Base-by-base conservation (phyloP, 768 basidiomycete species). In the Mycena epipterygia region DNA sequence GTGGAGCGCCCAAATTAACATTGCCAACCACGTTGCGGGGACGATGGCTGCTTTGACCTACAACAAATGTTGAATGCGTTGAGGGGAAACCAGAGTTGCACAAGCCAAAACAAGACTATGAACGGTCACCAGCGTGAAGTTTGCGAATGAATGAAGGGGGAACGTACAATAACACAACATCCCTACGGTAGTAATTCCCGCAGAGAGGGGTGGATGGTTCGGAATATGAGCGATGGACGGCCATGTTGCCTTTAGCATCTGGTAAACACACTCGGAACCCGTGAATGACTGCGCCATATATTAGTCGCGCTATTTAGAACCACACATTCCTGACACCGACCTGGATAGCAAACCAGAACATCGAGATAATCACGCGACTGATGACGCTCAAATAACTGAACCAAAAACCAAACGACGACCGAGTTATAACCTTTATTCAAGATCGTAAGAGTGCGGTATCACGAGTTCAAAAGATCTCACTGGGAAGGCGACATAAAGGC, bases 361-460 rank as follows among this genome's bases (percentile, higher is more conserved):
- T 88, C 41, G 92, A 85, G 25, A 95, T 85, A 23, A 94, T 81
- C 42, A 90, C 86, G n/a, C 94, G 88, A 73, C 91, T 93, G 66
- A 95, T 77, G 61, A 96, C 92, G 64, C 89, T 90, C 78, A 95
- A 95, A 81, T 95, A 95, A 76, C 93, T 93, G 74, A 95, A 88
- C 90, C 92, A 95, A 82, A 95, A 96, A 3, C 95, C 95, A 74
- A 95, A 94, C 0, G 93, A 95, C 1, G 94, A 93, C 19, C 95
- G 85, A 73, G 91, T 93, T n/a, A 95, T 84, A 56, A 96, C 87
- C 0, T 89, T 86, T 25, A 51, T 48, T 7, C 48, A 52, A 14
- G 19, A 29, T 9, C 5, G 19, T 27, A 27, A 29, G 5, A 6
- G 9, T 46, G 8, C 17, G 7, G 7, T n/a, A n/a, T n/a, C n/a